A percentile compares a stretch with the other conserved stretches of the same genome.
Conservation (phyloP, 202 grass and related monocot genomes). For the Setaria italica region DNA sequence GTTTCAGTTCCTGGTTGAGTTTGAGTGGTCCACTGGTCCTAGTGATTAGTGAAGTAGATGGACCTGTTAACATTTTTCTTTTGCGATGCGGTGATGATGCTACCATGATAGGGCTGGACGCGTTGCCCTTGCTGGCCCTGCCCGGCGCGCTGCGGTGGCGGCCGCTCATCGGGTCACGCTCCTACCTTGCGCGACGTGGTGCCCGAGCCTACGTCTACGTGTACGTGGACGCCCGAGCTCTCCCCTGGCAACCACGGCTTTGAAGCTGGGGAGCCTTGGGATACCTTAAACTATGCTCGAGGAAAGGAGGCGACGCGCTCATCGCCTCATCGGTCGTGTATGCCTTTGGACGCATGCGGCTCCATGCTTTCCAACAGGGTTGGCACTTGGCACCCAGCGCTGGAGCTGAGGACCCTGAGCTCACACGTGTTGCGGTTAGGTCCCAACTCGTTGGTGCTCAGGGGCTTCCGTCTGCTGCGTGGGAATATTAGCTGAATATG, state of each 20-base stretch:
- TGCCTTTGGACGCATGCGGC: not conserved
- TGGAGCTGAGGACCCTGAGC: not conserved
- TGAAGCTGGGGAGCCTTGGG: not conserved
- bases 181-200: constrained; percentile 29
- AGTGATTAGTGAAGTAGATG: not conserved
- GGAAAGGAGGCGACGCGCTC: not conserved
- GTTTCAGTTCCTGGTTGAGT: not conserved
- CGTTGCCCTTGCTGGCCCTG: constrained; percentile 30
- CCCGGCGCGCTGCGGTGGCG: not conserved
- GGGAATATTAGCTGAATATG: not conserved
- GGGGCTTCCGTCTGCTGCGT: not conserved
- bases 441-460: not conserved
- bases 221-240: constrained; percentile 9
- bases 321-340: not conserved
- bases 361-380: not conserved
- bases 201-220: not conserved
- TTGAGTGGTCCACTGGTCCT: not conserved
- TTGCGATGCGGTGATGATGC: not conserved
- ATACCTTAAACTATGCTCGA: not conserved
- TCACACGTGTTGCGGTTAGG: constrained; percentile 32
- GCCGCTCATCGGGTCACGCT: not conserved
- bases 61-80: not conserved
- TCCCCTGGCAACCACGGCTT: not conserved
- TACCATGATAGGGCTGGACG: not conserved
- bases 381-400: not conserved